A percentile compares a stretch with the other conserved stretches of the same genome.
These are phyloP conservation scores for Phytophthora capsici DNA, from an alignment of 352 stramenopile species.

Conservation along the genomic window DNA sequence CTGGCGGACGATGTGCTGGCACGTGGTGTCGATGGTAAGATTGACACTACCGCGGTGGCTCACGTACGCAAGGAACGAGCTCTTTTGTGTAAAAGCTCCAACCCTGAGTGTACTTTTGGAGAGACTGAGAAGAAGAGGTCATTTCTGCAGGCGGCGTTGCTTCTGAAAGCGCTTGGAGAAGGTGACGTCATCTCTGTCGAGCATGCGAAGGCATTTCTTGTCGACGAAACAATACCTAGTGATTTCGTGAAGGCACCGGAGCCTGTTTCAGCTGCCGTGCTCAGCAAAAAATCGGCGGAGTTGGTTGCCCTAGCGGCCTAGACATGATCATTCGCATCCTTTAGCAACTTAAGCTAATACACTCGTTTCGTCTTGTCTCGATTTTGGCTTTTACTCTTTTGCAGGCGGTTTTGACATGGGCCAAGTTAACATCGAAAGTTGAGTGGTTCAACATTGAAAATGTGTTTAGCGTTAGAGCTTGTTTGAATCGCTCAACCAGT, in stretches of 20 bases:
- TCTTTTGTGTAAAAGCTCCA: constrained; percentile 28
- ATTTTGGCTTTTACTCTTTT: too few species aligned
- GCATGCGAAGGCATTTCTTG: constrained; percentile 37
- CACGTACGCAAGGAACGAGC: constrained; percentile 28
- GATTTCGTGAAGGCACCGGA: constrained; percentile 26
- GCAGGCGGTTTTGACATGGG: too few species aligned
- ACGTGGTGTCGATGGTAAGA: constrained; percentile 31
- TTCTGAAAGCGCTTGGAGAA: constrained; percentile 36
- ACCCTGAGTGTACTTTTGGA: constrained; percentile 36
- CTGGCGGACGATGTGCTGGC: constrained; percentile 33
- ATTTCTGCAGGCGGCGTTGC: constrained; percentile 39
- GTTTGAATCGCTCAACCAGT: too few species aligned
- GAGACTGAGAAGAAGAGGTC: constrained; percentile 30
- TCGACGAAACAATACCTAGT: constrained; percentile 44
- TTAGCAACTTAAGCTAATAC: too few species aligned
- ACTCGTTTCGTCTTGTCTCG: too few species aligned
- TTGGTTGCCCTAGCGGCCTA: constrained; percentile 19
- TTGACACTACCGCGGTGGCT: constrained; percentile 30
- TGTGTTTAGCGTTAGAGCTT: too few species aligned
- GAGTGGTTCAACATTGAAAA: too few species aligned
- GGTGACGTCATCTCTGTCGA: constrained; percentile 27
- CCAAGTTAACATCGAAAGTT: too few species aligned
- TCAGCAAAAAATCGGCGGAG: constrained; percentile 20
- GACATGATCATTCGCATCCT: neutral
- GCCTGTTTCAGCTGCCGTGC: constrained; percentile 20